Evolutionary conservation across 2,329 filamentous ascomycete genomes (phyloP), one percentile per base, ranked within the genome.

Genomic region (Pezicula radicicola): DNA sequence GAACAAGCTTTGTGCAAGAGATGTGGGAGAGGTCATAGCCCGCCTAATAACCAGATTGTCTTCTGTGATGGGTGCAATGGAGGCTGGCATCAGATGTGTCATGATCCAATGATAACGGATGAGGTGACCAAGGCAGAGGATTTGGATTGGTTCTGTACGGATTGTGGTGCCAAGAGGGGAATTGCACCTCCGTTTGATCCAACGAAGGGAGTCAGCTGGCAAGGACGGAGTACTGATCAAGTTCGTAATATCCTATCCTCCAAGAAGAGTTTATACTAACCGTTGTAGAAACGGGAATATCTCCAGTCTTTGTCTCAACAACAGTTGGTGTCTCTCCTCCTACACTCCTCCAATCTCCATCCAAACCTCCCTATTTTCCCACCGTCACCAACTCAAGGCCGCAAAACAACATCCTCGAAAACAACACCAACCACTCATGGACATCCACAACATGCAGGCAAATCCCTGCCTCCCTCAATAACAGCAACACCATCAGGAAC

Each of bases 41-140:
- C 87, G 3, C 68, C 75, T n/a, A 83, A 75, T 60, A 94, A 94
- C 70, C 81, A 85, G 70, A 92, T 95, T 65, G 89, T 94, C 3
- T 91, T 92, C 68, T 95, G 90, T 71, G 88, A 93, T 69, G 84
- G 84, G 15, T 95, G 90, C 72, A 89, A 90, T 66, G 76, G 78
- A 28, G 82, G 85, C 40, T 95, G 90, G 80, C 90, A 95, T 68
- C 88, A 91, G 66, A 82, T 83, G 62, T 95, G 90, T 63, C 89
- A 95, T 67, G 80, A 88, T 53, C 89, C 89, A 1, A 79, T 80
- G 8, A 89, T 95, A 54, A 77, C 79, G n/a, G 80, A 86, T 55
- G 81, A 85, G 16, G 81, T 87, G 18, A 80, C 92, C 44, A 77
- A 77, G 35, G 79, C 89, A 54, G 75, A 84, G 56, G 80, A 82